Base-by-base conservation (phyloP, 2,329 filamentous ascomycete genomes). In the Lachnellula arida region DNA sequence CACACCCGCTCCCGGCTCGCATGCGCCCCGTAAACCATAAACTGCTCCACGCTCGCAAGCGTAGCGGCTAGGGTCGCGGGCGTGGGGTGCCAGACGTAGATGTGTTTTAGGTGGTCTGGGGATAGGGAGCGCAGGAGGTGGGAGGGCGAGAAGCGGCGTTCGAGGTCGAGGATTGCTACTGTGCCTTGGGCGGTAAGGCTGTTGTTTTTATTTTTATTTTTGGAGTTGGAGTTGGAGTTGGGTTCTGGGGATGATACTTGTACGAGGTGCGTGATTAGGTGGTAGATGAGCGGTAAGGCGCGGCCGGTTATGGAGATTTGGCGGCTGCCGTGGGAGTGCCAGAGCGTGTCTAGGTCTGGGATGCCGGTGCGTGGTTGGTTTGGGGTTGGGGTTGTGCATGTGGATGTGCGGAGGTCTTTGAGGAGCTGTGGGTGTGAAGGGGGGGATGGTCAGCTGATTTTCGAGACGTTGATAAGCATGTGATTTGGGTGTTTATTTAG, bases 131-230 rank as follows among this genome's bases (percentile, higher is more conserved):
- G 42, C 2, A 9, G 34, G 0, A 71, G 49, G 48, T 67, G 61
- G 4, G 63, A 76, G 2, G 76, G 70, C 56, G 85, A 81, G 59
- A 87, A 86, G 8, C 76, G 74, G 8, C 73, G 72, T 46, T 82
- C 80, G 1, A 78, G 66, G 62, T 86, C 84, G 48, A 87, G 64
- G 6, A 87, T 62, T 0, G 80, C 71, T 7, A 86, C 65, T 4
- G 66, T 67, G 3, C 61, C 57, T 11, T 8, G 28, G 28, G 8
- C 8, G 9, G 9, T 32, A 8, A 8, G 7, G 2, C n/a, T n/a
- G n/a, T 32, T 32, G 28, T 32, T 9, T 32, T 11, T 11, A 22
- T 22, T 22, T 22, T 22, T 22, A 4, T 2, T 22, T 22, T 22
- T 22, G 22, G 22, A n/a, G n/a, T n/a, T n/a, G n/a, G n/a, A n/a